Base-by-base conservation (phyloP, 2,329 filamentous ascomycete genomes). In the Penicillium griseofulvum region DNA sequence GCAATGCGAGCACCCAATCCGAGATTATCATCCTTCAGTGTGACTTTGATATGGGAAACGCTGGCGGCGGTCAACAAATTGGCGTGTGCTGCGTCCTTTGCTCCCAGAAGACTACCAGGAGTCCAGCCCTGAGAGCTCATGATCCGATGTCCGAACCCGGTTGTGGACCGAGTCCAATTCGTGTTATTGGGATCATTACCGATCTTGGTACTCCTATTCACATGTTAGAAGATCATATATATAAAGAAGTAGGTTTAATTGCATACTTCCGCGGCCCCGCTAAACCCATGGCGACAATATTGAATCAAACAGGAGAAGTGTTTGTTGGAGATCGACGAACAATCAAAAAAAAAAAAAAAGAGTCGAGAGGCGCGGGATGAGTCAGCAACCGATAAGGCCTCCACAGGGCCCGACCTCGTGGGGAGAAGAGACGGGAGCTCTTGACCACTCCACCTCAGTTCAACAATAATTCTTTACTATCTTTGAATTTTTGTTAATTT, bases 181-280 rank as follows among this genome's bases (percentile, higher is more conserved):
- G 90, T 96, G 74, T 97, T 99, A 77, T 97, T 97, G 8, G 94
- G 94, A 75, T 99, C 94, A 71, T 88, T 83, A 63, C 88, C 88
- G 69, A 97, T 86, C 77, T 93, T 96, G 45, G 81, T 81, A 65
- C 77, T 80, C 66, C 82, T 85, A 64, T 62, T 57, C 42, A 53
- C 6, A n/a, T 16, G 49, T 55, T 39, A 60, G 39, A 49, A 17
- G 26, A 33, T 38, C 16, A 19, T 38, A 10, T n/a, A 1, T 12
- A 5, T n/a, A 33, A 8, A 33, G 9, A 5, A 60, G 7, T 22
- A 34, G 7, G 24, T 36, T 52, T 44, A n/a, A 46, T 34, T 19
- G 60, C 75, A 71, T 78, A 89, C 87, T 86, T 88, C 70, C 85
- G 85, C 54, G 83, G 82, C 44, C 77, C 87, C 60, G 86, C 81